These are phyloP conservation scores for Neoboletus subvelutipes DNA, from an alignment of 768 basidiomycete genomes.

Conservation along the genomic window DNA sequence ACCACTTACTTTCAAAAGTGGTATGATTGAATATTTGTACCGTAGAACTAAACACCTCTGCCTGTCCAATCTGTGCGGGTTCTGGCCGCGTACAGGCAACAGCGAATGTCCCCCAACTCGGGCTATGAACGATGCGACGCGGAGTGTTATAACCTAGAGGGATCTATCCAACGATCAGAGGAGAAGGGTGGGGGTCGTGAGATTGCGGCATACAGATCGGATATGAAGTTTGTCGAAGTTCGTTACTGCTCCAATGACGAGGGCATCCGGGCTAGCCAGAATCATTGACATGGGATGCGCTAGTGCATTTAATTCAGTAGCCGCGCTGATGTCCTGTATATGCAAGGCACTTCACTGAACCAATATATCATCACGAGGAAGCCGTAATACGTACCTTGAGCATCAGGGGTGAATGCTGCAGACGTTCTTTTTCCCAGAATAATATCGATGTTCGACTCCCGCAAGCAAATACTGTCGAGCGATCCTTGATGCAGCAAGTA, in stretches of 20 bases:
- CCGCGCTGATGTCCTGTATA: constrained; percentile 52
- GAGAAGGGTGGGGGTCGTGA: not conserved
- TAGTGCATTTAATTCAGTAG: constrained; percentile 47
- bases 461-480: constrained; percentile 62
- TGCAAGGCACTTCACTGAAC: constrained; percentile 1
- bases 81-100: constrained; percentile 58
- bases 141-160: constrained; percentile 74
- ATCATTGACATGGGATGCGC: constrained; percentile 55
- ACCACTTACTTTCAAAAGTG: constrained; percentile 57
- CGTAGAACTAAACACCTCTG: constrained; percentile 46
- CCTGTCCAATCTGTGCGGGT: constrained; percentile 54
- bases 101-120: constrained; percentile 55
- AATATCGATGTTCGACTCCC: constrained; percentile 71
- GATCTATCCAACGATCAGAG: constrained; percentile 45
- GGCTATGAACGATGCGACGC: constrained; percentile 60
- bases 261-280: constrained; percentile 49
- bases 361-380: not conserved
- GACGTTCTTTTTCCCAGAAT: constrained; percentile 60
- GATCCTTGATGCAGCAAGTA: constrained; percentile 52
- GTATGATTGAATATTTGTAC: constrained; percentile 68
- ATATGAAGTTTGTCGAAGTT: constrained; percentile 81
- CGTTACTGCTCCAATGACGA: constrained; percentile 65
- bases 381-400: constrained; percentile 49
- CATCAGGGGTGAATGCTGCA: constrained; percentile 70
- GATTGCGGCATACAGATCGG: constrained; percentile 53